phyloP scores from a whole-genome alignment of 2,329 filamentous ascomycete species.

The Cladophialophora yegresii region DNA sequence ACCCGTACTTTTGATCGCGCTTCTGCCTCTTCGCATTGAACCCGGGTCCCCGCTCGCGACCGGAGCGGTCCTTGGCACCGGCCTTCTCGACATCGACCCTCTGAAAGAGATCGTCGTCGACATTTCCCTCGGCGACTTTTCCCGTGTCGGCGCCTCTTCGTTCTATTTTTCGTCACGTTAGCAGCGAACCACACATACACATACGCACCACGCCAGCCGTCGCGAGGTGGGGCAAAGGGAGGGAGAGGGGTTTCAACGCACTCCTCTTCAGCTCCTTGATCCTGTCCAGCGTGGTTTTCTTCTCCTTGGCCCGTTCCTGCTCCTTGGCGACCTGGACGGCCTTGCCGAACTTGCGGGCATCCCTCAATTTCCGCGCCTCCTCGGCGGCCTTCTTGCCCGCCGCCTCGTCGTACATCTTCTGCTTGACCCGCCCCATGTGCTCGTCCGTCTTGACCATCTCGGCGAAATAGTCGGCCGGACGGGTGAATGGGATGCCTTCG shows the following conservation, averaged over 20 bases:
- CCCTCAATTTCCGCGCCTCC: conserved; percentile 86
- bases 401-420: conserved; percentile 88
- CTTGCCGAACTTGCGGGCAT: conserved; percentile 99
- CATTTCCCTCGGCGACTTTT: conserved; percentile 74
- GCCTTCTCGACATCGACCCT: conserved; percentile 50
- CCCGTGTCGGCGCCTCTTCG: conserved; percentile 70
- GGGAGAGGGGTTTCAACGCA: conserved; percentile 51
- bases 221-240: neutral
- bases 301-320: conserved; percentile 89
- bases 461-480: conserved; percentile 93
- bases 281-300: conserved; percentile 91
- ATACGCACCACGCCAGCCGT: too few species aligned
- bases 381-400: conserved; percentile 87
- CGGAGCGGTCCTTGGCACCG: conserved; percentile 43
- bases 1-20: conserved; percentile 93
- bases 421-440: conserved; percentile 96
- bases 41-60: conserved; percentile 44
- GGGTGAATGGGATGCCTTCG: conserved; percentile 81
- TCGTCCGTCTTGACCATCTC: conserved; percentile 99
- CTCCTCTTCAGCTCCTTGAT: conserved; percentile 94
- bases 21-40: conserved; percentile 72
- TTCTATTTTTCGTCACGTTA: conserved; percentile 59
- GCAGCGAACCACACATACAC: conserved; percentile 30
- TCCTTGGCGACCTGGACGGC: conserved; percentile 94
- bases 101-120: conserved; percentile 57